A percentile compares a stretch with the other conserved stretches of the same genome.
phyloP scores from a whole-genome alignment of 768 basidiomycete species.

The Pleurotus giganteus region DNA sequence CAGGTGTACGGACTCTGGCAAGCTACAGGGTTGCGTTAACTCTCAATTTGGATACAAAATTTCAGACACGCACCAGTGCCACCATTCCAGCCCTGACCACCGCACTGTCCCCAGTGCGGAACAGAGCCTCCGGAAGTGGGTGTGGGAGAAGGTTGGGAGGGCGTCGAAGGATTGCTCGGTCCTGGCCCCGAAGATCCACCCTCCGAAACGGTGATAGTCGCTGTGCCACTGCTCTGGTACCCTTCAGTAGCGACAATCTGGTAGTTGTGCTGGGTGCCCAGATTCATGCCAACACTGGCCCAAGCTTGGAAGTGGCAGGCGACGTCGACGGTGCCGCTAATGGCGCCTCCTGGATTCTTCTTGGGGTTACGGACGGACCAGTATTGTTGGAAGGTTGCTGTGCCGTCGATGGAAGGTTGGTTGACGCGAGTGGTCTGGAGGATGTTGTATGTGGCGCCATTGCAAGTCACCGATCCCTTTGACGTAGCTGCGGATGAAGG shows the following conservation, averaged over 20 bases:
- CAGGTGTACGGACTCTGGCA: conserved; percentile 21
- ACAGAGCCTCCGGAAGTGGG: conserved; percentile 14
- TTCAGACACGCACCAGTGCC: conserved; percentile 12
- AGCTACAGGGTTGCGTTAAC: not conserved
- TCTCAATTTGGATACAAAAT: no score
- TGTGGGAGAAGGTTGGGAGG: conserved; percentile 15
- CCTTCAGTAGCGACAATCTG: conserved; percentile 49
- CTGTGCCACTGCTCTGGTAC: conserved; percentile 42
- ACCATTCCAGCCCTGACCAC: conserved; percentile 29
- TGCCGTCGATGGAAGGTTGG: conserved; percentile 40
- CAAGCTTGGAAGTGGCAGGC: conserved; percentile 44
- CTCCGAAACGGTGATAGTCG: conserved; percentile 16
- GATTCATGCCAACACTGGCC: conserved; percentile 31
- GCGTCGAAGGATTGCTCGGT: conserved; percentile 15
- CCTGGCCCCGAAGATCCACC: conserved; percentile 9
- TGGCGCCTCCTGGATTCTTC: conserved; percentile 14
- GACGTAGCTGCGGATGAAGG: conserved; percentile 28
- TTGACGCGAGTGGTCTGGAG: conserved; percentile 35
- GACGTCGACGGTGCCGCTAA: conserved; percentile 33
- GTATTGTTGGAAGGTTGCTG: conserved; percentile 42
- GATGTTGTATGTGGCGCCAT: conserved; percentile 43
- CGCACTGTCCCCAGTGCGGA: conserved; percentile 28
- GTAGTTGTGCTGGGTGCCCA: conserved; percentile 39
- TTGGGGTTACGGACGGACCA: conserved; percentile 41
- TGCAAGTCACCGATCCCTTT: conserved; percentile 37